Evolutionary conservation across 2,329 filamentous ascomycete species (phyloP).

Genomic region (Pseudocercospora fijiensis): DNA sequence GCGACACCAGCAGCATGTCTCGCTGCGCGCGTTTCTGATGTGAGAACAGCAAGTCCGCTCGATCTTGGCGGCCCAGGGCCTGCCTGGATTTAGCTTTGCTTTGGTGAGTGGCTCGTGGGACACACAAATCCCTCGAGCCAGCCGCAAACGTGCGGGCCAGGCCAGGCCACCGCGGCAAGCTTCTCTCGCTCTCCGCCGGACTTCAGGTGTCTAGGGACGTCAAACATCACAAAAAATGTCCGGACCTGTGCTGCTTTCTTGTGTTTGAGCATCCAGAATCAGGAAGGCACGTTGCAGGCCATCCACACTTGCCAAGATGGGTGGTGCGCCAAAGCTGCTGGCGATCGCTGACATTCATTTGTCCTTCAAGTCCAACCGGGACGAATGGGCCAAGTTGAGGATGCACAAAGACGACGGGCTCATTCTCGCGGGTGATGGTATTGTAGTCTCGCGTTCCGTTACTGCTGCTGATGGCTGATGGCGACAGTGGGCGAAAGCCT

Average conservation of each 20-base stretch:
- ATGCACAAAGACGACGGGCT: conserved; percentile 46
- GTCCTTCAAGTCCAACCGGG: conserved; percentile 48
- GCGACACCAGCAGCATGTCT: not conserved
- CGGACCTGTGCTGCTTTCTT: not conserved
- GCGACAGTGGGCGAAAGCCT: conserved; percentile 37
- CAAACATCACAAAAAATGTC: conserved; percentile 6
- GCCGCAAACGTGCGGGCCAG: not conserved
- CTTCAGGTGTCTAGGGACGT: not conserved
- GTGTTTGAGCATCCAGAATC: not conserved
- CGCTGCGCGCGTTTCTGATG: not conserved
- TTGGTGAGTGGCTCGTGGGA: conserved; percentile 4
- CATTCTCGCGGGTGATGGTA: conserved; percentile 47
- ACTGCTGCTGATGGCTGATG: conserved; percentile 19
- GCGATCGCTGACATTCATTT: conserved; percentile 50
- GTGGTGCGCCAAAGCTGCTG: conserved; percentile 37
- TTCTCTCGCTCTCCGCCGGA: conserved; percentile 2
- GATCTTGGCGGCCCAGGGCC: not conserved
- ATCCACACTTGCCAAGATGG: conserved; percentile 17
- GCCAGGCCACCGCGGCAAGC: not conserved
- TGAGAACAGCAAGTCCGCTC: not conserved
- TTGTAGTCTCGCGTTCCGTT: conserved; percentile 2
- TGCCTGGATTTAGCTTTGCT: not conserved
- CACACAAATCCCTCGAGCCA: not conserved
- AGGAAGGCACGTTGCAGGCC: not conserved
- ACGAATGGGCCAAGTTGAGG: conserved; percentile 45